Percentiles rank a stretch among this genome's conserved stretches.
Conservation (phyloP, 306 rosid species). For the Nissolia schottii region DNA sequence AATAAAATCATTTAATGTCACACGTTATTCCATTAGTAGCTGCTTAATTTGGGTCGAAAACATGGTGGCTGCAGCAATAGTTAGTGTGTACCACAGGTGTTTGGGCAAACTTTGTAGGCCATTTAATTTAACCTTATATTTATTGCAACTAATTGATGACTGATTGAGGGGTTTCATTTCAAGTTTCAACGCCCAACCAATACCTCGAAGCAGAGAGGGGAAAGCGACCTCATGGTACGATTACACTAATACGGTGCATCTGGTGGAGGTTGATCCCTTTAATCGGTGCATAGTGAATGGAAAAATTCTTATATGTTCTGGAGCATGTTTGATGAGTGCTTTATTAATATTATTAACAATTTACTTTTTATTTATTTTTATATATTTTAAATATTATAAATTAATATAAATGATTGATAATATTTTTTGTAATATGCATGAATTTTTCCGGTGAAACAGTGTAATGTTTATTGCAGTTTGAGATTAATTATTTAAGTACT, state of each 20-base stretch:
- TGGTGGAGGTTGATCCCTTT: not conserved
- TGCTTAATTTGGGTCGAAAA: not conserved
- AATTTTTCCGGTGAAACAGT: too few relatives aligned
- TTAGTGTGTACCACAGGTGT: not conserved
- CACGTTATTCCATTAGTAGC: not conserved
- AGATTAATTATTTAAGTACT: too few relatives aligned
- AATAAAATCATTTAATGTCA: not conserved
- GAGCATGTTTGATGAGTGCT: too few relatives aligned
- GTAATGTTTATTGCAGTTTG: too few relatives aligned
- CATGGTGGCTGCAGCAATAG: not conserved
- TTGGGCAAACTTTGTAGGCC: not conserved
- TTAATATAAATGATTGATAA: too few relatives aligned
- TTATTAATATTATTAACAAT: too few relatives aligned
- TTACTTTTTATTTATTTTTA: too few relatives aligned
- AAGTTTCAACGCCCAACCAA: conserved; percentile 16
- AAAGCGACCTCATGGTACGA: not conserved
- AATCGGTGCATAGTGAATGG: not conserved
- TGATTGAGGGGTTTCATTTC: not conserved
- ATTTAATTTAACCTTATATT: conserved; percentile 11
- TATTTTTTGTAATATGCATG: too few relatives aligned
- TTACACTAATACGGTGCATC: not conserved
- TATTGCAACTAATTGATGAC: not conserved
- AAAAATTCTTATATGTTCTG: too few relatives aligned
- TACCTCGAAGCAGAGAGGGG: not conserved
- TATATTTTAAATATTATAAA: too few relatives aligned